A percentile compares a stretch with the other conserved stretches of the same genome.
Conservation (phyloP, 352 stramenopile species). For the Peronospora belbahrii region DNA sequence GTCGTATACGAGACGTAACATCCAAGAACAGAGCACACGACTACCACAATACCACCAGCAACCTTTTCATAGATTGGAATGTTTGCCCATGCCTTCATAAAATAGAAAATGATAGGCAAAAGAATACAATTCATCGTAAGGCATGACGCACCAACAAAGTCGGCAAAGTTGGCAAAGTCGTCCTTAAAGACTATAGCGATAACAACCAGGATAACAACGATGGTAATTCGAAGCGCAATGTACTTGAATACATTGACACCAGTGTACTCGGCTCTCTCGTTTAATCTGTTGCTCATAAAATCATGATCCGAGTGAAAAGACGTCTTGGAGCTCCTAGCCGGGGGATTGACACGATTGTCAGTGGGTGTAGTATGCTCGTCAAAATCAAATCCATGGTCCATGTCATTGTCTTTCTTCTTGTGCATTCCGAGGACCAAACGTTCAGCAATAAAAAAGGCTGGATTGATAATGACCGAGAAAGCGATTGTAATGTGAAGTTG, state of each 20-base stretch:
- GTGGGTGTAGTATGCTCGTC: conserved; percentile 9
- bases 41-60: conserved; percentile 8
- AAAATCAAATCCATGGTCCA: conserved; percentile 23
- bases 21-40: conserved; percentile 25
- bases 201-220: conserved; percentile 33
- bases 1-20: conserved; percentile 39
- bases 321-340: conserved; percentile 22
- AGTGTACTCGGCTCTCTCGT: conserved; percentile 24
- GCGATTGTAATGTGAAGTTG: conserved; percentile 50
- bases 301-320: conserved; percentile 32
- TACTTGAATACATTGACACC: conserved; percentile 30
- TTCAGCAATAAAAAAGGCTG: conserved; percentile 41
- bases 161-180: conserved; percentile 48
- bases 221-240: conserved; percentile 18
- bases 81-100: conserved; percentile 49
- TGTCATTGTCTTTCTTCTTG: conserved; percentile 30
- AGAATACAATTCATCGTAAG: conserved; percentile 57
- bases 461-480: conserved; percentile 38
- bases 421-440: conserved; percentile 44
- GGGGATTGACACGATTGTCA: no score
- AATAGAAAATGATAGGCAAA: conserved; percentile 55
- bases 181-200: conserved; percentile 41
- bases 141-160: conserved; percentile 54
- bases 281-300: no score
- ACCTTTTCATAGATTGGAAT: conserved; percentile 30